phyloP scores from a whole-genome alignment of 176 grass and related monocot genomes.

The Pharus latifolius region DNA sequence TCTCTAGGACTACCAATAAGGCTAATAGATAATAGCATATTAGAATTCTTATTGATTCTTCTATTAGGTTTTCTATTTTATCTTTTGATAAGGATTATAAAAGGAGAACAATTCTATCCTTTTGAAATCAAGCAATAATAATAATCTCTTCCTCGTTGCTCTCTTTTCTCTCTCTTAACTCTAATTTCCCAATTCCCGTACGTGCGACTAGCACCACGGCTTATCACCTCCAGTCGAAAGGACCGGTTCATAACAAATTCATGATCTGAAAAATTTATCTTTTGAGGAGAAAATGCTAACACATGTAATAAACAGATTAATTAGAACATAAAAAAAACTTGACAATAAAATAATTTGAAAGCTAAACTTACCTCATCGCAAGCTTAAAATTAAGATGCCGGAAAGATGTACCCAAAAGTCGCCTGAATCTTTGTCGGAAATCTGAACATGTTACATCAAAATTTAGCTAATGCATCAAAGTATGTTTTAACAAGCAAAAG shows the following conservation, averaged over 20 bases:
- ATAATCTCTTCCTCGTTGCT: too few species aligned
- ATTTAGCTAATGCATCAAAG: constrained; percentile 14
- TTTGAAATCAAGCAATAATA: too few species aligned
- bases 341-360: not conserved
- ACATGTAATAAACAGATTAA: constrained; percentile 16
- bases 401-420: constrained; percentile 69
- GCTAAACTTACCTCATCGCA: constrained; percentile 64
- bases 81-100: too few species aligned
- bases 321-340: constrained; percentile 10
- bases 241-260: constrained; percentile 76
- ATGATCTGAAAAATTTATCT: constrained; percentile 62
- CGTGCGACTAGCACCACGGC: too few species aligned
- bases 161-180: too few species aligned
- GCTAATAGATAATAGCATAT: too few species aligned
- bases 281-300: constrained; percentile 72
- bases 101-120: too few species aligned
- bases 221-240: too few species aligned
- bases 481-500: constrained; percentile 6
- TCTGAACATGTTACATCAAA: constrained; percentile 35
- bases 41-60: too few species aligned
- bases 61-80: too few species aligned
- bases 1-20: too few species aligned
- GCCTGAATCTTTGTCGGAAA: constrained; percentile 82
- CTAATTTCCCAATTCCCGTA: too few species aligned
- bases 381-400: constrained; percentile 68